These are phyloP conservation scores for Fagopyrum tataricum DNA, from an alignment of 148 eudicot species.

Conservation along the genomic window DNA sequence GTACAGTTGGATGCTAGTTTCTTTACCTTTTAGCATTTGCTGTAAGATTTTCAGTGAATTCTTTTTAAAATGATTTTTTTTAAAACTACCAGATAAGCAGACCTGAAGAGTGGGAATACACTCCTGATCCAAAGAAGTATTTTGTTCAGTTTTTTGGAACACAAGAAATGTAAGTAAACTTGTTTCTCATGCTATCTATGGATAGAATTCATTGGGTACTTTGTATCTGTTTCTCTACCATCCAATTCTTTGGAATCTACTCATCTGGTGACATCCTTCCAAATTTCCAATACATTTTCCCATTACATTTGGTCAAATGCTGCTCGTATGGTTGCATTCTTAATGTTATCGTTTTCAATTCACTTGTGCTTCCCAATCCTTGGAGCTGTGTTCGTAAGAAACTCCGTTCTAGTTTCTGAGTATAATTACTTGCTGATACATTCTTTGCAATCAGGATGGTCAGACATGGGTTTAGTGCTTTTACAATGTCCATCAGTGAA, in stretches of 20 bases:
- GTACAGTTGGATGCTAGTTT: neutral
- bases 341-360: neutral
- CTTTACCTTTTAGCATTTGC: neutral
- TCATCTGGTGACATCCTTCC: neutral
- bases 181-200: neutral
- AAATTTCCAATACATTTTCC: neutral
- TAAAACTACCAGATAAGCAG: slow-evolving; percentile 61
- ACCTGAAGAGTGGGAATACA: slow-evolving; percentile 74
- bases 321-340: neutral
- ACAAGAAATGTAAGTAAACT: slow-evolving; percentile 72
- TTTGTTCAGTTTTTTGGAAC: slow-evolving; percentile 94
- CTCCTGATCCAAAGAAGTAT: slow-evolving; percentile 79
- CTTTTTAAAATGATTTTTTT: neutral
- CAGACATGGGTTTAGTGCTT: neutral
- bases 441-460: neutral
- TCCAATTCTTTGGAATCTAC: neutral
- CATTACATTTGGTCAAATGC: neutral
- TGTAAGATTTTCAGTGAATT: neutral
- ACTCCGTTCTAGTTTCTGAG: neutral
- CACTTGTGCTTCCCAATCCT: neutral
- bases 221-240: neutral
- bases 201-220: neutral
- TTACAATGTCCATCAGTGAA: neutral
- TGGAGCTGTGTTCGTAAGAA: neutral
- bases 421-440: neutral